These are phyloP conservation scores for Hirschioporus abietinus DNA, from an alignment of 768 basidiomycete genomes.

Conservation along the genomic window DNA sequence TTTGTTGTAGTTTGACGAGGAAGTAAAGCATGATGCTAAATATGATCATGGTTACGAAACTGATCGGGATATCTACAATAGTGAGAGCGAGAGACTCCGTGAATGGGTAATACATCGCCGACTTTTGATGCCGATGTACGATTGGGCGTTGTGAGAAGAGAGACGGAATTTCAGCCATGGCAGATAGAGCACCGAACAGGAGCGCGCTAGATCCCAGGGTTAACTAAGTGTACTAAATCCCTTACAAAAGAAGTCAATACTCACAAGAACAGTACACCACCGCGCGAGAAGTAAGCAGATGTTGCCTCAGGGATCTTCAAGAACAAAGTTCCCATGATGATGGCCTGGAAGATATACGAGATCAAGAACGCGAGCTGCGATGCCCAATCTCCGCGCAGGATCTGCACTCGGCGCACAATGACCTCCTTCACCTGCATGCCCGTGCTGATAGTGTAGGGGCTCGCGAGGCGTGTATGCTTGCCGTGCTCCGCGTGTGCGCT, in stretches of 20 bases:
- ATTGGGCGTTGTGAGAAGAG: constrained; percentile 17
- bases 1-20: constrained; percentile 38
- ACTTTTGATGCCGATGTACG: constrained; percentile 14
- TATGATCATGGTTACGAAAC: constrained; percentile 7
- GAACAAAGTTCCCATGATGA: constrained; percentile 63
- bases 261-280: constrained; percentile 34
- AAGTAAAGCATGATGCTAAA: constrained; percentile 10
- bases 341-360: constrained; percentile 47
- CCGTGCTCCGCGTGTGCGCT: constrained; percentile 12
- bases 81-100: constrained; percentile 14
- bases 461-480: constrained; percentile 3
- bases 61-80: constrained; percentile 15
- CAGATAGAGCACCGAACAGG: constrained; percentile 15
- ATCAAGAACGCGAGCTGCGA: constrained; percentile 25
- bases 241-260: constrained; percentile 15
- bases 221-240: background rate
- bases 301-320: constrained; percentile 49
- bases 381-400: constrained; percentile 35
- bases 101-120: constrained; percentile 16
- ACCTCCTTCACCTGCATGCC: constrained; percentile 41
- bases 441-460: constrained; percentile 35
- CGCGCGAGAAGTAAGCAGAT: constrained; percentile 42
- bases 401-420: constrained; percentile 40
- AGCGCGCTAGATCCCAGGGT: background rate
- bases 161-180: constrained; percentile 15